Conservation (phyloP, 306 rosid species). For the Hylodesmum podocarpum region DNA sequence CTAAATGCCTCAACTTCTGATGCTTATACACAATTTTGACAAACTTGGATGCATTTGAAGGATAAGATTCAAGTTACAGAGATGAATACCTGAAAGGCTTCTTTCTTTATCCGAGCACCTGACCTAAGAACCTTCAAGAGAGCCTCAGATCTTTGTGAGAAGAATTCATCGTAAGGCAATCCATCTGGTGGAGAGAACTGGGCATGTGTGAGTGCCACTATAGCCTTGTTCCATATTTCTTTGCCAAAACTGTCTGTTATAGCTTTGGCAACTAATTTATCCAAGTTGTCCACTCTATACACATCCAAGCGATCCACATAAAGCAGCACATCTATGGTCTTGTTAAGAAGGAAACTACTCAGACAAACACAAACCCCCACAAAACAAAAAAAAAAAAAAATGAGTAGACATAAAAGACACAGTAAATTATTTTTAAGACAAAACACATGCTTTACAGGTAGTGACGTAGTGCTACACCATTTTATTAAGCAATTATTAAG, state of each 20-base stretch:
- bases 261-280: constrained; percentile 76
- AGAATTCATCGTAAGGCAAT: constrained; percentile 80
- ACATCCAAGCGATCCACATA: constrained; percentile 95
- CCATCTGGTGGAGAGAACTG: constrained; percentile 96
- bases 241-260: constrained; percentile 83
- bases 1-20: background rate
- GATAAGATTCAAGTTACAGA: background rate
- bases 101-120: constrained; percentile 69
- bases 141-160: constrained; percentile 81
- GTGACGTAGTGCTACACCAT: background rate
- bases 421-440: background rate
- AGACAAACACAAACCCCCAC: constrained; percentile 21
- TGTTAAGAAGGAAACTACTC: constrained; percentile 83
- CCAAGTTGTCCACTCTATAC: constrained; percentile 92
- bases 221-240: constrained; percentile 85
- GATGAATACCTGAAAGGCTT: constrained; percentile 50
- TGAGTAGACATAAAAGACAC: background rate
- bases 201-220: constrained; percentile 85
- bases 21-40: background rate
- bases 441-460: constrained; percentile 12
- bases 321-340: constrained; percentile 91
- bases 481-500: background rate
- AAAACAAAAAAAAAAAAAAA: constrained; percentile 20
- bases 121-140: constrained; percentile 58
- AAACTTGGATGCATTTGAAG: background rate